Base-by-base conservation (phyloP, 352 stramenopile genomes). In the Peronosclerospora sorghi region DNA sequence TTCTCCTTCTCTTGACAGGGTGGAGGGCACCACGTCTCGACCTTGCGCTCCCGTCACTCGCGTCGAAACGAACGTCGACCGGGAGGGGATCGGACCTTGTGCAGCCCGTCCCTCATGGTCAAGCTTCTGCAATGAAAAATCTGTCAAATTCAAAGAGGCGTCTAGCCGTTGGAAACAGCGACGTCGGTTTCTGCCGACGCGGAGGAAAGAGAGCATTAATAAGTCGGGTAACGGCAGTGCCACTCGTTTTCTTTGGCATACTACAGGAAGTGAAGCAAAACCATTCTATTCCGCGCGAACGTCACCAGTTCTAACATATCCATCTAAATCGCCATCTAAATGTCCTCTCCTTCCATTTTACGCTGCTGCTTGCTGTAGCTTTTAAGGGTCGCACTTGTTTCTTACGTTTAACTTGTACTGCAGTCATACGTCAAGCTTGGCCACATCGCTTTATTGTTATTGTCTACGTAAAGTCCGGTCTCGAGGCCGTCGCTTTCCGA, bases 251-350 rank as follows among this genome's bases (percentile, higher is more conserved):
- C n/a, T n/a, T n/a, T n/a, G n/a, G n/a, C n/a, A n/a, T n/a, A n/a
- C n/a, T n/a, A n/a, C n/a, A n/a, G n/a, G 32, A 48, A 23, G 32
- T 59, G 51, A 67, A 63, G 43, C 53, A 60, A 60, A 59, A 67
- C 48, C 53, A 60, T 63, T 67, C 57, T 67, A 67, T 67, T 67
- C 53, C 54, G 53, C 57, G 53, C 48, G 34, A 56, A 67, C 57
- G 55, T 62, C 52, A 65, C 54, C 58, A 52, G 37, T 67, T 71
- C 58, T 68, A 68, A 66, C 58, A 68, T 64, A 62, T 65, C 54
- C 58, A 45, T 72, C 58, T 65, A 66, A 62, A 46, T 63, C 45
- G 53, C 54, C 54, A 54, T 67, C 57, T 67, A 67, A 65, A 66
- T 56, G 43, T 56, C 49, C 44, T 60, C 50, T 54, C 40, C 32